Evolutionary conservation across 2,329 filamentous ascomycete species (phyloP), one percentile per base, ranked within the genome.

Genomic region (Calonectria pseudoreteaudii): DNA sequence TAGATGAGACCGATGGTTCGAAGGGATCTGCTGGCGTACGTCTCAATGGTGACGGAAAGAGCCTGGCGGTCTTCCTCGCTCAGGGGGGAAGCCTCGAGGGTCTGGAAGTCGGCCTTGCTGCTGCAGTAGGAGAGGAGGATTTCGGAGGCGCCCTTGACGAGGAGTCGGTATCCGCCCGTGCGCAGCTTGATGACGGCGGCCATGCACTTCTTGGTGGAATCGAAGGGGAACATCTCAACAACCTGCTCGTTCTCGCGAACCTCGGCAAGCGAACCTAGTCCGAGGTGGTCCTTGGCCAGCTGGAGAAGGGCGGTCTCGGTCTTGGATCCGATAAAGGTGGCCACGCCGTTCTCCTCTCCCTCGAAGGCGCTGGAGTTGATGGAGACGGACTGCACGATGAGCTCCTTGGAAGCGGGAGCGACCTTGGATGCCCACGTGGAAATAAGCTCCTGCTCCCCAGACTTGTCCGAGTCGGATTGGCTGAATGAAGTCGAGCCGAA

Each of bases 1-100:
- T 94, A 94, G 16, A 93, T 87, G 76, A 95, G 86, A 44, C 90
- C 93, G 73, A 95, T 94, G 3, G 93, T 95, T 64, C 94, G 91
- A 20, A 95, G 88, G 20, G 93, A 94, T 47, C 90, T 86, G 30
- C 86, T 87, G n/a, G 91, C 91, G 77, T 92, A 93, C 5, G 86
- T 84, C 56, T 88, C 87, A 74, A 93, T 92, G 53, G 30, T 26
- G 30, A 16, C 41, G 8, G 28, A 31, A 1, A 65, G 38, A 8
- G 6, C 10, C 26, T 44, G 38, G 13, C 41, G 60, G 10, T 49
- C 60, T 6, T 28, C 47, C 3, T 67, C 47, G n/a, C 88, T 91
- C 50, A 90, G 81, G 0, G 85, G 86, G 26, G 90, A 86, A 26
- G 87, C 86, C 74, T 91, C 89, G 26, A 85, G 85, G 7, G 87